These are phyloP conservation scores for Brassica incana DNA, from an alignment of 345 rosid genomes.

Conservation along the genomic window DNA sequence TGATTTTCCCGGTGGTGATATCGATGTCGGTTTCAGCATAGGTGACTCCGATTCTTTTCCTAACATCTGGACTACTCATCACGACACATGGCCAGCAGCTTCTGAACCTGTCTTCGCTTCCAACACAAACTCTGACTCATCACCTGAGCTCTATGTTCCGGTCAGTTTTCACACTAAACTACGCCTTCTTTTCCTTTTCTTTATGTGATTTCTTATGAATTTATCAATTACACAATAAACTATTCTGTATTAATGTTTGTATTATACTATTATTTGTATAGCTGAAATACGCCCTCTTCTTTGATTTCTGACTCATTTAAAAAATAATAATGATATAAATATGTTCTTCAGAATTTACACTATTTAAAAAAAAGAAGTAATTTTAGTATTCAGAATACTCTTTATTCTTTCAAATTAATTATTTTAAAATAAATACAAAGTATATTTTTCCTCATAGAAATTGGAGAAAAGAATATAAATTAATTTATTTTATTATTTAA, in stretches of 20 bases:
- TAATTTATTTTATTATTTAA: no score
- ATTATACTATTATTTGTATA: no score
- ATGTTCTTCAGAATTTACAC: no score
- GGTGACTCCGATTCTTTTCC: slow-evolving; percentile 47
- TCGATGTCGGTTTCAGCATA: slow-evolving; percentile 47
- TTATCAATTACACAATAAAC: no score
- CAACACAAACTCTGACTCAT: slow-evolving; percentile 57
- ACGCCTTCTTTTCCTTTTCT: not conserved
- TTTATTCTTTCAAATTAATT: not conserved
- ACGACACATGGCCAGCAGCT: slow-evolving; percentile 54
- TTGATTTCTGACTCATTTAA: no score
- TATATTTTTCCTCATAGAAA: not conserved
- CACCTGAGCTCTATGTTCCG: slow-evolving; percentile 86
- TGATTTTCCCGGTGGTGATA: slow-evolving; percentile 76
- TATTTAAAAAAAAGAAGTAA: no score
- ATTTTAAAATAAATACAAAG: no score
- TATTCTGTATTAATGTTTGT: no score
- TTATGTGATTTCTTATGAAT: not conserved
- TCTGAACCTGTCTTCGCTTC: slow-evolving; percentile 59
- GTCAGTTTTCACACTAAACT: slow-evolving; percentile 43
- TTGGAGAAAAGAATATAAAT: not conserved
- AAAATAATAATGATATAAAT: no score
- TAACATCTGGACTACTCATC: slow-evolving; percentile 62
- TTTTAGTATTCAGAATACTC: not conserved
- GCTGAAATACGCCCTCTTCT: no score